Evolutionary conservation across 129 eudicot genomes (phyloP), one percentile per base, ranked within the genome.

Genomic region (Artemisia argyi): DNA sequence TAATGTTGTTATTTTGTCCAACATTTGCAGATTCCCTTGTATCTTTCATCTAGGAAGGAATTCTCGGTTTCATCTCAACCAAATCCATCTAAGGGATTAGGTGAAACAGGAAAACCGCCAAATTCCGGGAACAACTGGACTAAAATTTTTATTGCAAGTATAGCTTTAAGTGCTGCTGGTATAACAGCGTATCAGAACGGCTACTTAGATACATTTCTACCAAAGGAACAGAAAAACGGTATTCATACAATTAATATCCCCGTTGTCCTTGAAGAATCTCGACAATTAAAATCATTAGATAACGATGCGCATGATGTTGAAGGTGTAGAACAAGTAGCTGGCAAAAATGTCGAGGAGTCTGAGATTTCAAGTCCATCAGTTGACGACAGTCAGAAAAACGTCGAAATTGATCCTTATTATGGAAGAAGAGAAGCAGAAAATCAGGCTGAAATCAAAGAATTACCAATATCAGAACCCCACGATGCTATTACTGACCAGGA

Each of bases 141-240:
- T 32, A 88, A 82, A 71, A 73, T 76, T 75, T 48, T 94, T 30
- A 11, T 82, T 62, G 99, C 97, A 81, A 69, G 86, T 81, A 69
- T 86, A 74, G 86, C 83, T 26, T 55, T 94, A 73, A 93, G 98
- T 71, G 83, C 85, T 65, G 95, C 84, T 80, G 76, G 76, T 59
- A 8, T 78, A 74, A 76, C 82, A 48, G 96, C 96, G 75, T 86
- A 88, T 79, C 88, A 83, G 28, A 73, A 83, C 74, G 98, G 96
- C 12, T 78, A 74, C 78, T 71, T 92, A 59, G 91, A 89, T 78
- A 79, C 60, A 16, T 24, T 79, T 64, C 52, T 82, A 49, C 67
- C 49, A 20, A 81, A 82, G 50, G 82, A 85, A 81, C 85, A 63
- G 44, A 81, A 73, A 30, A 65, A 53, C 19, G 57, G 66, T 56